These are phyloP conservation scores for Sugiyamaella boreocaroliniensis DNA, from an alignment of 805 yeast genomes.

Conservation along the genomic window DNA sequence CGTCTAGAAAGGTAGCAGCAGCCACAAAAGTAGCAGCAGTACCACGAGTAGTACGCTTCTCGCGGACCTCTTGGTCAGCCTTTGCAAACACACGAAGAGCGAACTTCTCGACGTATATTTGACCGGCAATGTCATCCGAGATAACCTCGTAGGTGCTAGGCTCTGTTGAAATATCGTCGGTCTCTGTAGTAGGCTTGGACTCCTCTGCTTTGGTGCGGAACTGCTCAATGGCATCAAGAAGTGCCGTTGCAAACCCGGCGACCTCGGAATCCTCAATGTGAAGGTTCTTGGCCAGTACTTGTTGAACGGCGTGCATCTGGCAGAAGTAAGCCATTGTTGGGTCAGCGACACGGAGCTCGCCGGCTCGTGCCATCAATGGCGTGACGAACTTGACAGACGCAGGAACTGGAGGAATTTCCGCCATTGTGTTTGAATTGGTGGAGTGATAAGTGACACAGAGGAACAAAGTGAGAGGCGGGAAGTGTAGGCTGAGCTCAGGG, in stretches of 20 bases:
- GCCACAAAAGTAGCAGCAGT: constrained; percentile 52
- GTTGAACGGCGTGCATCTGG: constrained; percentile 63
- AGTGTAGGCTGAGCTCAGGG: background rate
- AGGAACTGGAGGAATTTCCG: constrained; percentile 17
- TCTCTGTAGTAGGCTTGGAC: constrained; percentile 29
- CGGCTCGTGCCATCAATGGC: constrained; percentile 24
- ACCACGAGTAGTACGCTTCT: constrained; percentile 36
- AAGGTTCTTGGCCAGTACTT: constrained; percentile 51
- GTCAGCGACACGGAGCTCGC: constrained; percentile 50
- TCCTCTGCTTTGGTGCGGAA: constrained; percentile 41
- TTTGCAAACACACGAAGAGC: constrained; percentile 51
- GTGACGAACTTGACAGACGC: constrained; percentile 22
- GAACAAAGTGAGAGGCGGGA: background rate
- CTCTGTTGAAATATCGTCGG: constrained; percentile 28
- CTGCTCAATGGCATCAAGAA: constrained; percentile 67
- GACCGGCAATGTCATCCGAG: constrained; percentile 52
- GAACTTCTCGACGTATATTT: constrained; percentile 50
- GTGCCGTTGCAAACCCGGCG: constrained; percentile 50
- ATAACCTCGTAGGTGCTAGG: constrained; percentile 39
- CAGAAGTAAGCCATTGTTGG: constrained; percentile 72
- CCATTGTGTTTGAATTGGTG: background rate
- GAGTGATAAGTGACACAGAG: background rate
- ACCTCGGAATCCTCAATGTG: constrained; percentile 52
- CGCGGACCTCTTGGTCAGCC: constrained; percentile 43
- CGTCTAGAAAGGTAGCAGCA: constrained; percentile 45